phyloP scores from a whole-genome alignment of 192 early-diverging fungal species.

The Neocallimastix lanati region DNA sequence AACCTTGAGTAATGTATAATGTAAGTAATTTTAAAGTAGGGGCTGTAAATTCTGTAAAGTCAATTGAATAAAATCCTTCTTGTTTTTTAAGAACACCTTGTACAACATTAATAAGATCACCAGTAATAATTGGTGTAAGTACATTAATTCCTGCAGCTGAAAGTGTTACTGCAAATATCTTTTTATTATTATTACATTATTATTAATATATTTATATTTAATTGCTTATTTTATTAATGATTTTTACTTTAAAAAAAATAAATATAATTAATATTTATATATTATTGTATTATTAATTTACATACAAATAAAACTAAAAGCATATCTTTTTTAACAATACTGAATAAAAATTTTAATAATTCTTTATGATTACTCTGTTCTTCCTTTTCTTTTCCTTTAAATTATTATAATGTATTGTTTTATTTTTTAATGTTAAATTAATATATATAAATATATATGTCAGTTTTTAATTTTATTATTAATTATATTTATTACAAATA shows the following conservation, averaged over 20 bases:
- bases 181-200: background rate
- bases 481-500: too few species aligned
- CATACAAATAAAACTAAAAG: background rate
- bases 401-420: too few species aligned
- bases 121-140: background rate
- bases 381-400: background rate
- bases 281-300: too few species aligned
- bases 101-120: background rate
- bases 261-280: too few species aligned
- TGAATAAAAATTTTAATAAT: background rate
- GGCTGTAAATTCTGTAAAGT: background rate
- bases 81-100: background rate
- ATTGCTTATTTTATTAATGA: too few species aligned
- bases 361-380: background rate
- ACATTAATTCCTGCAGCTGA: background rate
- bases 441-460: too few species aligned
- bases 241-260: too few species aligned
- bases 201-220: too few species aligned
- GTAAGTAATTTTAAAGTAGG: background rate
- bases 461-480: too few species aligned
- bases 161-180: background rate
- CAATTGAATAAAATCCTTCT: background rate
- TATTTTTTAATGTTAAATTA: background rate
- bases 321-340: background rate
- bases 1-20: background rate